phyloP scores from a whole-genome alignment of 2,329 filamentous ascomycete genomes.

The Amylocarpus encephaloides region DNA sequence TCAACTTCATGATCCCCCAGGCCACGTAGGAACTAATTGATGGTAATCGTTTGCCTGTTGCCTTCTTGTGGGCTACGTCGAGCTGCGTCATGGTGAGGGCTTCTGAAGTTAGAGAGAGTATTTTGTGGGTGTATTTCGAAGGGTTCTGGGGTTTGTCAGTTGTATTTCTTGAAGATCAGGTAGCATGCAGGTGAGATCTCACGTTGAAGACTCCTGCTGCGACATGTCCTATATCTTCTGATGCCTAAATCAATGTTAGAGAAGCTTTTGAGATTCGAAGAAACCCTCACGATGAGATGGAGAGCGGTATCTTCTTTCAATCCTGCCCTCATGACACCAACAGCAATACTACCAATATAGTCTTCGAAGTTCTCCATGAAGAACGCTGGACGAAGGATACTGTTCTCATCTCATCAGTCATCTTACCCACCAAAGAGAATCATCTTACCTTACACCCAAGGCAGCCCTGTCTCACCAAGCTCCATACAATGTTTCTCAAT shows the following conservation, averaged over 20 bases:
- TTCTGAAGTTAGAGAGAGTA: conserved; percentile 10
- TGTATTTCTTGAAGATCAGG: not conserved
- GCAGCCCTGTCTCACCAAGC: conserved; percentile 13
- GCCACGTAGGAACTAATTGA: conserved; percentile 10
- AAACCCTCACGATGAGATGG: conserved; percentile 10
- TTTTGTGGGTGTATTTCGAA: conserved; percentile 11
- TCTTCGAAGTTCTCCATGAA: conserved; percentile 45
- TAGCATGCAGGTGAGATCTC: not conserved
- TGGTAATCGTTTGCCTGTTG: conserved; percentile 12
- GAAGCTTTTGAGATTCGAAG: not conserved
- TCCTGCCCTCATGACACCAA: conserved; percentile 13
- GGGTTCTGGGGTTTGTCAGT: conserved; percentile 7
- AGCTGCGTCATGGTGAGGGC: conserved; percentile 15
- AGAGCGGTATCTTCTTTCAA: conserved; percentile 13
- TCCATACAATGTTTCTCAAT: conserved; percentile 39
- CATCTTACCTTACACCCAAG: conserved; percentile 16
- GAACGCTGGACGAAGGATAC: conserved; percentile 46
- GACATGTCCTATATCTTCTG: conserved; percentile 21
- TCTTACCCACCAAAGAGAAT: not conserved
- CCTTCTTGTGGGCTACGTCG: conserved; percentile 9
- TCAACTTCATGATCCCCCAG: conserved; percentile 15
- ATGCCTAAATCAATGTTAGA: not conserved
- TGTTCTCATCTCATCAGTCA: conserved; percentile 1
- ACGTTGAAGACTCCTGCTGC: conserved; percentile 18
- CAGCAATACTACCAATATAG: conserved; percentile 14